phyloP scores from a whole-genome alignment of 495 filamentous ascomycete genomes.

The Hypoxylon trugodes region DNA sequence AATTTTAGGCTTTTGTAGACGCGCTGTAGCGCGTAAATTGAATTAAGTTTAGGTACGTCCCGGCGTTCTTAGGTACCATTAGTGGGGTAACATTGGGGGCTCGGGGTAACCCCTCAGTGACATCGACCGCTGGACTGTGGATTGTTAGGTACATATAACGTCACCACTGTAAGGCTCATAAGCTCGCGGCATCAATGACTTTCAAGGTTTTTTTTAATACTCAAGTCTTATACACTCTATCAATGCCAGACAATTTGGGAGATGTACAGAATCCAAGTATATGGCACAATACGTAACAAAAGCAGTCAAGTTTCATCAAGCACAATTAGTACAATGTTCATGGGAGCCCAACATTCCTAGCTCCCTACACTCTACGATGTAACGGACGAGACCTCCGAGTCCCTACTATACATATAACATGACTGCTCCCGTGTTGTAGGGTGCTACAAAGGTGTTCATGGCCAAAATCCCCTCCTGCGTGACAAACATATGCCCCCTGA shows the following conservation, averaged over 20 bases:
- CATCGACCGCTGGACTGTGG: too few relatives aligned
- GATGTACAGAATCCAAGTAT: too few relatives aligned
- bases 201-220: too few relatives aligned
- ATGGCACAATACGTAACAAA: neutral
- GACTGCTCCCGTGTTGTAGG: slow-evolving; percentile 2
- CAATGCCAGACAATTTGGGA: too few relatives aligned
- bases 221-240: too few relatives aligned
- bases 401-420: slow-evolving; percentile 34
- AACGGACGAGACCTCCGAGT: neutral
- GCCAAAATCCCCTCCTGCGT: neutral
- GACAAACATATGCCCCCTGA: slow-evolving; percentile 3
- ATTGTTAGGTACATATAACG: too few relatives aligned
- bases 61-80: too few relatives aligned
- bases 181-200: too few relatives aligned
- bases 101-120: slow-evolving; percentile 14
- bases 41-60: slow-evolving; percentile 10
- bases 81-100: slow-evolving; percentile 19
- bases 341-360: neutral
- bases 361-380: neutral
- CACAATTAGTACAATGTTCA: slow-evolving; percentile 11
- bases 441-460: slow-evolving; percentile 12
- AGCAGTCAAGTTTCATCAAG: slow-evolving; percentile 1
- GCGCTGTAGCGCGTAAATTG: slow-evolving; percentile 17
- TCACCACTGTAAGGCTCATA: too few relatives aligned
- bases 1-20: neutral